A percentile compares a stretch with the other conserved stretches of the same genome.
Conservation (phyloP, 768 basidiomycete species). For the Termitomyces sp. region DNA sequence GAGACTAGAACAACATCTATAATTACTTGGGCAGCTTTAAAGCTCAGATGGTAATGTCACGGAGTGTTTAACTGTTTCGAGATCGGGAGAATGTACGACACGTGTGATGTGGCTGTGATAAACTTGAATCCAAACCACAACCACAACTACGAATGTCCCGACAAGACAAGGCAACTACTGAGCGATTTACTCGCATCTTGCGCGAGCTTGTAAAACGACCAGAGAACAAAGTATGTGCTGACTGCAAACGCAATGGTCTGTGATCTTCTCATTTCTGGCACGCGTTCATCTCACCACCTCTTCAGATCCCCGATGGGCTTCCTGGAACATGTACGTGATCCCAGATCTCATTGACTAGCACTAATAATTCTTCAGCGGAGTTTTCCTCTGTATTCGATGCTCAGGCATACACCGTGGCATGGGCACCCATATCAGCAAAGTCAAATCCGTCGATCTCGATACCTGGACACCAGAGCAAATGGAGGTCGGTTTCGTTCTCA, state of each 20-base stretch:
- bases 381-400: slow-evolving; percentile 95
- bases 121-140: slow-evolving; percentile 7
- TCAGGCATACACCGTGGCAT: slow-evolving; percentile 97
- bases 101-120: neutral
- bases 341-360: neutral
- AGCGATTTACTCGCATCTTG: slow-evolving; percentile 72
- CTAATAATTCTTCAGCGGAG: slow-evolving; percentile 54
- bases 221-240: slow-evolving; percentile 93
- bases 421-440: slow-evolving; percentile 97
- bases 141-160: slow-evolving; percentile 37
- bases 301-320: slow-evolving; percentile 95
- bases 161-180: slow-evolving; percentile 86
- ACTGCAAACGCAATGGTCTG: slow-evolving; percentile 95
- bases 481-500: slow-evolving; percentile 49
- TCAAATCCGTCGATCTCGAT: slow-evolving; percentile 97
- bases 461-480: slow-evolving; percentile 98
- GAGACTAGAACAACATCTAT: too few relatives aligned
- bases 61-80: too few relatives aligned
- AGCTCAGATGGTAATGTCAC: too few relatives aligned
- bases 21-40: too few relatives aligned
- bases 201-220: slow-evolving; percentile 85
- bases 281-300: slow-evolving; percentile 6
- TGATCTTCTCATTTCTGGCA: slow-evolving; percentile 13
- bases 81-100: neutral
- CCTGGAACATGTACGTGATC: slow-evolving; percentile 83